Base-by-base conservation (phyloP, 2,329 filamentous ascomycete species). In the Scytalidium lignicola region DNA sequence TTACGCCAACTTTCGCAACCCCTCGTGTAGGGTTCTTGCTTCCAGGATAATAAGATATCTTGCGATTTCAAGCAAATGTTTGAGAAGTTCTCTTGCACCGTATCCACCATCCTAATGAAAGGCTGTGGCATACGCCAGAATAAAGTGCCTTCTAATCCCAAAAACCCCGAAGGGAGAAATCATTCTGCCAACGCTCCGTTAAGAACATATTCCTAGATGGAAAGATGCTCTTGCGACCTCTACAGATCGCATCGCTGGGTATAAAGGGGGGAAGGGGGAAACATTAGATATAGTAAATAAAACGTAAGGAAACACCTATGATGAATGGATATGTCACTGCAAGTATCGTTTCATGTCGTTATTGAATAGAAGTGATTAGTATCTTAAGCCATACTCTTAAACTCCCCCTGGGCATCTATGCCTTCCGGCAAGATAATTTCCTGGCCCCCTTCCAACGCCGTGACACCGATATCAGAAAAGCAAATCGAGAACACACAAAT, bases 151-250 rank as follows among this genome's bases (percentile, higher is more conserved):
- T 65, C 58, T 60, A 57, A 47, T 63, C 58, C 58, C 64, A 59
- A 59, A 39, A 53, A 56, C 50, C 49, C 54, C 29, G 46, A 52
- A 58, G 53, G 51, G 57, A 50, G 43, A 46, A 54, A 45, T 62
- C 46, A 59, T 62, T 65, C 60, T 90, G 66, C 86, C 85, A 88
- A 86, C 83, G 85, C 82, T 89, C 85, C 86, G 85, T 89, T 88
- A 85, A 85, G 83, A 75, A 72, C 76, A 78, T 74, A 71, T 76
- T 80, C 79, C 80, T 85, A 75, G 73, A 78, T 65, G 77, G 74
- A 82, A 79, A 75, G 71, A 71, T 79, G 82, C 74, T 78, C 85
- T 79, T 85, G 85, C 85, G 79, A 76, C 77, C 85, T 79, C 75
- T 79, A 78, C 71, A 75, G 82, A 81, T 78, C 83, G 84, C 85